Percentiles rank a stretch among this genome's conserved stretches.
Conservation (phyloP, 1,284 basidiomycete genomes). For the Irpex sp. region DNA sequence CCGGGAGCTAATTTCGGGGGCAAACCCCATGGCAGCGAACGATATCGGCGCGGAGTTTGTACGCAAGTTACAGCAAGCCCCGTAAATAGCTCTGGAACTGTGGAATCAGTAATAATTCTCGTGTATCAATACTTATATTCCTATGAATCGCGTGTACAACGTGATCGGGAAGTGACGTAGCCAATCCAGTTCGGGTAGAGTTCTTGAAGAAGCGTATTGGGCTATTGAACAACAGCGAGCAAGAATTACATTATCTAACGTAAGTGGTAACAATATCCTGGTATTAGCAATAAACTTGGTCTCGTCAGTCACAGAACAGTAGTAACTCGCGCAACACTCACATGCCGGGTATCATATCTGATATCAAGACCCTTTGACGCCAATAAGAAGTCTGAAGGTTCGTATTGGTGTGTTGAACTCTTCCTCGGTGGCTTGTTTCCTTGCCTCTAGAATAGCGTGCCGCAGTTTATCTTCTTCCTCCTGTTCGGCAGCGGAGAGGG, state of each 20-base stretch:
- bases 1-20: constrained; percentile 30
- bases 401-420: constrained; percentile 66
- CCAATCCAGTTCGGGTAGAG: no score
- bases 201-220: neutral
- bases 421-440: constrained; percentile 57
- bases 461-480: constrained; percentile 73
- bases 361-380: constrained; percentile 53
- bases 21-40: constrained; percentile 31
- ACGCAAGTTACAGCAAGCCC: constrained; percentile 24
- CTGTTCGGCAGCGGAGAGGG: constrained; percentile 70
- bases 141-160: neutral
- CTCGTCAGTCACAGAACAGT: neutral
- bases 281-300: neutral
- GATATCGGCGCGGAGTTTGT: constrained; percentile 27
- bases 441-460: constrained; percentile 69
- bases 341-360: neutral
- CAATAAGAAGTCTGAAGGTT: constrained; percentile 66
- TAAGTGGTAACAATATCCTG: neutral
- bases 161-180: neutral
- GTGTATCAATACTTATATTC: neutral
- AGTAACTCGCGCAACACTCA: neutral
- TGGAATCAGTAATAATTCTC: neutral
- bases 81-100: neutral
- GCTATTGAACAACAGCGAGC: neutral
- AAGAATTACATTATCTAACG: neutral